A percentile compares a stretch with the other conserved stretches of the same genome.
Evolutionary conservation across 2,329 filamentous ascomycete genomes (phyloP).

Genomic region (Akanthomyces muscarius): DNA sequence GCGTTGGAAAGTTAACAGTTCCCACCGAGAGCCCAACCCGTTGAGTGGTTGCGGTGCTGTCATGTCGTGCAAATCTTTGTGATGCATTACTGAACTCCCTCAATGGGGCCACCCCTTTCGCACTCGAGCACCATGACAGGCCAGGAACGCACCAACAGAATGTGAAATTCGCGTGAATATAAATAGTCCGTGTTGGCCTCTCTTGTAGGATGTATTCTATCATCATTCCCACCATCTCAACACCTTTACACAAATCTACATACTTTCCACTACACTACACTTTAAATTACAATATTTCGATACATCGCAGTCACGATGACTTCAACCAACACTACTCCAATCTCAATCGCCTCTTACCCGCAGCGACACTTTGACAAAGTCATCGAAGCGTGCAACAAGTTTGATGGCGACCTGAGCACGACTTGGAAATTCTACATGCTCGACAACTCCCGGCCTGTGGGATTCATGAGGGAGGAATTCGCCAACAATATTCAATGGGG

Average conservation of each 20-base stretch:
- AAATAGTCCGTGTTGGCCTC: not conserved
- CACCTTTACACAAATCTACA: not conserved
- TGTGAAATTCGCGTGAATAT: not conserved
- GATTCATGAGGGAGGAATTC: conserved; percentile 26
- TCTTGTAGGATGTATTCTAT: too few relatives aligned
- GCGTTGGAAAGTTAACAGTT: not conserved
- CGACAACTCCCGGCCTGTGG: conserved; percentile 22
- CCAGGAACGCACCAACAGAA: too few relatives aligned
- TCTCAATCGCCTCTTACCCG: too few relatives aligned
- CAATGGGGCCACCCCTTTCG: not conserved
- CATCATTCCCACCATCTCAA: too few relatives aligned
- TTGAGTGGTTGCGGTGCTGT: not conserved
- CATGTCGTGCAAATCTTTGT: not conserved
- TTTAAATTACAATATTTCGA: not conserved
- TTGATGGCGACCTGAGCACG: conserved; percentile 20
- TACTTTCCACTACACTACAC: not conserved
- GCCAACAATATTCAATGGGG: conserved; percentile 23
- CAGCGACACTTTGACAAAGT: conserved; percentile 22
- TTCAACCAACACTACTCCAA: not conserved
- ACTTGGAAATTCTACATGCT: conserved; percentile 25
- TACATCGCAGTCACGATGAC: not conserved
- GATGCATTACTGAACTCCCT: not conserved
- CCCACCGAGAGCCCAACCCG: not conserved
- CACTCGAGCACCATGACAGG: not conserved
- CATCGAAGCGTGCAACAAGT: conserved; percentile 26